A percentile compares a stretch with the other conserved stretches of the same genome.
Evolutionary conservation across 192 early-diverging fungal species (phyloP).

Genomic region (Dimargaris xerosporica): DNA sequence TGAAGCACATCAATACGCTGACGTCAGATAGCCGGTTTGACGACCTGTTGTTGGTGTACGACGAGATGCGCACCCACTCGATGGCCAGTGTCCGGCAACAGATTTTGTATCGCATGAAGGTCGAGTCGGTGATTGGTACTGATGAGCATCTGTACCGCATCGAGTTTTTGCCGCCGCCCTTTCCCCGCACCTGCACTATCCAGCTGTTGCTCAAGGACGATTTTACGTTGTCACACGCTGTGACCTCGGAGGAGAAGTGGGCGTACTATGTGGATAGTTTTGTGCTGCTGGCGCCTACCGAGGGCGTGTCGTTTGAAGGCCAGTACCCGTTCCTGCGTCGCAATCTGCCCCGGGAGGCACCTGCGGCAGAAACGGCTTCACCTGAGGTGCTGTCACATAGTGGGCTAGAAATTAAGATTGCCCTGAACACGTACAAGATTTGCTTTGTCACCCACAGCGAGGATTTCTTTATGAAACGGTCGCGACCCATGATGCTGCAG

Average conservation of each 20-base stretch:
- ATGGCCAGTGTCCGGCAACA: constrained; percentile 43
- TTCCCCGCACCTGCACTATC: constrained; percentile 30
- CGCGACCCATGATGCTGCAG: constrained; percentile 10
- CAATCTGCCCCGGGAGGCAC: constrained; percentile 22
- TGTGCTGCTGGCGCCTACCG: constrained; percentile 71
- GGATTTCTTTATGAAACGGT: constrained; percentile 63
- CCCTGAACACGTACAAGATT: constrained; percentile 93
- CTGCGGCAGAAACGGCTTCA: constrained; percentile 10
- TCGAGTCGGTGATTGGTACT: constrained; percentile 45
- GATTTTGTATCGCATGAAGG: constrained; percentile 57
- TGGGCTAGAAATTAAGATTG: constrained; percentile 92
- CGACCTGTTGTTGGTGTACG: constrained; percentile 50
- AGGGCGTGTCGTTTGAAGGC: constrained; percentile 43
- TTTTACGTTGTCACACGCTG: constrained; percentile 56
- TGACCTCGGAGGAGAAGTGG: constrained; percentile 85
- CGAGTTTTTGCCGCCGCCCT: constrained; percentile 46
- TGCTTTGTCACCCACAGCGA: constrained; percentile 92
- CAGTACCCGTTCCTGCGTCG: constrained; percentile 59
- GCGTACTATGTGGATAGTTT: constrained; percentile 91
- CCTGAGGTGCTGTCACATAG: constrained; percentile 38
- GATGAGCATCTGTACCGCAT: constrained; percentile 71
- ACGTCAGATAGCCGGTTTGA: constrained; percentile 46
- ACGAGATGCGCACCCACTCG: constrained; percentile 26
- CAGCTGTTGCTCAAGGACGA: constrained; percentile 86
- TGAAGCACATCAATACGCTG: constrained; percentile 63